Evolutionary conservation across 2,329 filamentous ascomycete genomes (phyloP), one percentile per base, ranked within the genome.

Genomic region (Graphiopsis chlorocephala): DNA sequence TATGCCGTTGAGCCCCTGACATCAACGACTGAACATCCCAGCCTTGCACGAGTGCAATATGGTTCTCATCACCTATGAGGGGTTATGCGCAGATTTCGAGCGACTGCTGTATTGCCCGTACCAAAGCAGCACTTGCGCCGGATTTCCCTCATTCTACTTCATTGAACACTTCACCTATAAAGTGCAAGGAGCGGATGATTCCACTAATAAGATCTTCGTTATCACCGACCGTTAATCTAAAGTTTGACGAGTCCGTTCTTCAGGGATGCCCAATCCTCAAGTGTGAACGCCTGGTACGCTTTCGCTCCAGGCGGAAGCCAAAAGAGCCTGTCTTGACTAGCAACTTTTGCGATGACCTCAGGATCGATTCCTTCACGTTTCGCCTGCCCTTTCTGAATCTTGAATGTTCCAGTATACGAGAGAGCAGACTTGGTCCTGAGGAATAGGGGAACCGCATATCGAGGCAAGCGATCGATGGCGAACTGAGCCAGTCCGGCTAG

Each of bases 371-470:
- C 92, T 68, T 94, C 85, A 1, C 82, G 80, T 26, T 91, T 83
- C 68, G 96, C 77, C 0, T 81, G 78, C 67, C 89, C 86, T 77
- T 97, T 96, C 78, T 93, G 90, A 78, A 95, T 90, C 82, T 97
- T 96, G 73, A 92, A 92, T 53, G 92, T 97, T 0, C 92, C 92
- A 3, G 93, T 96, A 1, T 86, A 84, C 71, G 89, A 85, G 42
- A 85, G 76, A 28, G 84, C 83, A 23, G 79, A 81, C 7, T 89
- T 84, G 2, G 93, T 78, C 15, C 93, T 83, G 45, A 97, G 74
- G 77, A 96, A 96, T 0, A 95, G 72, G 0, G 92, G 92, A 10
- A 88, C 84, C 0, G 92, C 91, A 72, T 90, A 96, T 60, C 83
- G 84, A 0, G 93, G 92, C 26, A 96, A 80, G 6, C 79, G 80